A percentile compares a stretch with the other conserved stretches of the same genome.
Conservation (phyloP, 2,329 filamentous ascomycete species). For the Mycosphaerella arachidis region DNA sequence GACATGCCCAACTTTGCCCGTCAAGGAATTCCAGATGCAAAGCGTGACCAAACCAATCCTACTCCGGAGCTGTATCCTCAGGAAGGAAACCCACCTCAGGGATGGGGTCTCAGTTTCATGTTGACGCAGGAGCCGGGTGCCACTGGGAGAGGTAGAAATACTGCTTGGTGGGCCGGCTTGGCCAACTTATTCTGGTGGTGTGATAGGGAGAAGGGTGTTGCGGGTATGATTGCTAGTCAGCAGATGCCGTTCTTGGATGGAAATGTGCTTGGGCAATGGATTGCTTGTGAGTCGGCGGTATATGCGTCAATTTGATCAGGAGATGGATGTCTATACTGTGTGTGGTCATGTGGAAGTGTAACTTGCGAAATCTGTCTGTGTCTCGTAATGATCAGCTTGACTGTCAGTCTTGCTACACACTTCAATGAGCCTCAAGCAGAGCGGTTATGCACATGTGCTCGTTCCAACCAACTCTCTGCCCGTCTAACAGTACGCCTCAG, state of each 20-base stretch:
- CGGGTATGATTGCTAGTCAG: neutral
- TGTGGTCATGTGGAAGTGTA: neutral
- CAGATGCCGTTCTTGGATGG: neutral
- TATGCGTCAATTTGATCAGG: neutral
- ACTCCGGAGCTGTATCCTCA: slow-evolving; percentile 38
- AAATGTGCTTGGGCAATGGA: neutral
- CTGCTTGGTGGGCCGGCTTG: slow-evolving; percentile 28
- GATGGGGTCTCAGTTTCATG: slow-evolving; percentile 54
- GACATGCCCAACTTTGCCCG: slow-evolving; percentile 34
- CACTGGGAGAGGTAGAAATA: slow-evolving; percentile 34
- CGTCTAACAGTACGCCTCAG: too few species aligned
- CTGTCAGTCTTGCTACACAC: too few species aligned
- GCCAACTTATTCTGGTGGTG: neutral
- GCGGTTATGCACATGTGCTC: too few species aligned
- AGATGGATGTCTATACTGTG: neutral
- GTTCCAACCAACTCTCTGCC: too few species aligned
- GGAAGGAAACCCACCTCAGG: slow-evolving; percentile 52
- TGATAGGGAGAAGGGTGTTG: neutral
- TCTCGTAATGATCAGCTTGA: too few species aligned
- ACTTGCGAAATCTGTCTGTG: neutral
- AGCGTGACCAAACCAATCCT: slow-evolving; percentile 32
- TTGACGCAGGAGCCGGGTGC: slow-evolving; percentile 32
- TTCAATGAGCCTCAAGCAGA: too few species aligned
- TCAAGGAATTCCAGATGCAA: slow-evolving; percentile 30
- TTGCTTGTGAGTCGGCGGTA: neutral